These are phyloP conservation scores for Botryosphaeria dothidea DNA, from an alignment of 2,329 filamentous ascomycete species.

Conservation along the genomic window DNA sequence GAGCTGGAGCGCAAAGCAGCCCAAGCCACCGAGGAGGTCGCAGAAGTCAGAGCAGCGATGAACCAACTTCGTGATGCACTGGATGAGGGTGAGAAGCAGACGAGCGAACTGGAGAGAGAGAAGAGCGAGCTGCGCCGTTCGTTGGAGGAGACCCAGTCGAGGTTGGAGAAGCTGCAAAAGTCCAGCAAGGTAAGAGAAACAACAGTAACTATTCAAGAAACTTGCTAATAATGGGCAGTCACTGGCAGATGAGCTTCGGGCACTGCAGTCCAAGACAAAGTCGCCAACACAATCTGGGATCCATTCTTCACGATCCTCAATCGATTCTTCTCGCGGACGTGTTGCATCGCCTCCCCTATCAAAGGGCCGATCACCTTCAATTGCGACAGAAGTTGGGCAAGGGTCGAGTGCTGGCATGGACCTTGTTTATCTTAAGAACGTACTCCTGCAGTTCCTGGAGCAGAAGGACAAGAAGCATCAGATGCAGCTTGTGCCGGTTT, in stretches of 20 bases:
- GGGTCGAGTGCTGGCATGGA: slow-evolving; percentile 44
- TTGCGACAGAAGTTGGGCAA: slow-evolving; percentile 24
- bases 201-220: too few species aligned
- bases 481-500: slow-evolving; percentile 73
- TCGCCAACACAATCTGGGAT: slow-evolving; percentile 43
- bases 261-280: slow-evolving; percentile 43
- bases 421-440: slow-evolving; percentile 75
- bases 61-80: slow-evolving; percentile 75
- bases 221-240: slow-evolving; percentile 35
- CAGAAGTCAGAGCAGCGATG: slow-evolving; percentile 76
- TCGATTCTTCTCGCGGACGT: slow-evolving; percentile 52
- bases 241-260: slow-evolving; percentile 60
- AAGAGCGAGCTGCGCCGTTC: slow-evolving; percentile 71
- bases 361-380: slow-evolving; percentile 35
- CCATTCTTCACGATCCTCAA: slow-evolving; percentile 59
- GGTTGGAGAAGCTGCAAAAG: slow-evolving; percentile 78
- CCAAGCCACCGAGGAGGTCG: slow-evolving; percentile 70
- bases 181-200: slow-evolving; percentile 52
- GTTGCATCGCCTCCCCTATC: slow-evolving; percentile 49
- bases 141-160: slow-evolving; percentile 74
- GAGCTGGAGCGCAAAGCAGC: slow-evolving; percentile 73
- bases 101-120: slow-evolving; percentile 80
- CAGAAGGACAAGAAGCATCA: slow-evolving; percentile 76
- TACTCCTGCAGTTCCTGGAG: slow-evolving; percentile 78
- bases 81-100: slow-evolving; percentile 84